These are phyloP conservation scores for Actinomortierella wolfii DNA, from an alignment of 371 early-diverging fungal species.

Conservation along the genomic window DNA sequence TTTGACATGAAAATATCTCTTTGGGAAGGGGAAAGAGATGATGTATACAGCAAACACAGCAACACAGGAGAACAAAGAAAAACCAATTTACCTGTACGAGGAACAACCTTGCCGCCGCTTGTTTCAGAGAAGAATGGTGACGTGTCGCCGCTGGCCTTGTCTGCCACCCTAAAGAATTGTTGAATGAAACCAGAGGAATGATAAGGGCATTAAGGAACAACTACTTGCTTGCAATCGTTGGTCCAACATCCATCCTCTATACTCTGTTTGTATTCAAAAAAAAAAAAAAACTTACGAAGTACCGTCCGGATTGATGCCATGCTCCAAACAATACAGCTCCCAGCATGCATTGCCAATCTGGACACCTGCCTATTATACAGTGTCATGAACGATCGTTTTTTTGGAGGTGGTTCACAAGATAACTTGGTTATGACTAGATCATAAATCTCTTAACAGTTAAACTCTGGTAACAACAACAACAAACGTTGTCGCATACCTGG, in stretches of 20 bases:
- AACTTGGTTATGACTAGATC: not conserved
- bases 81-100: conserved; percentile 67
- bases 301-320: conserved; percentile 93
- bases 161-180: conserved; percentile 60
- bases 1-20: not conserved
- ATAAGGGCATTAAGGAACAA: no score
- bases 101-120: conserved; percentile 98
- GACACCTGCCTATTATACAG: conserved; percentile 94
- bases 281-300: conserved; percentile 41
- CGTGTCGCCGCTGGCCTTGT: conserved; percentile 65
- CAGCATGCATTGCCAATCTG: conserved; percentile 99
- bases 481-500: conserved; percentile 10
- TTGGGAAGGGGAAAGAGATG: not conserved
- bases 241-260: conserved; percentile 42
- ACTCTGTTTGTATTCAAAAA: conserved; percentile 45
- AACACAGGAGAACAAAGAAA: conserved; percentile 1
- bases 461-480: not conserved
- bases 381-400: not conserved
- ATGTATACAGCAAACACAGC: not conserved
- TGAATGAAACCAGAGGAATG: no score
- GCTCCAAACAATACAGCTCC: conserved; percentile 98
- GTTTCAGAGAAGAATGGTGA: conserved; percentile 91
- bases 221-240: no score
- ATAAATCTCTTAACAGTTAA: not conserved
- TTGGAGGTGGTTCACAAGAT: not conserved